These are phyloP conservation scores for Hemisphaericaspora lyxosophila DNA, from an alignment of 1,139 yeast species.

Conservation along the genomic window DNA sequence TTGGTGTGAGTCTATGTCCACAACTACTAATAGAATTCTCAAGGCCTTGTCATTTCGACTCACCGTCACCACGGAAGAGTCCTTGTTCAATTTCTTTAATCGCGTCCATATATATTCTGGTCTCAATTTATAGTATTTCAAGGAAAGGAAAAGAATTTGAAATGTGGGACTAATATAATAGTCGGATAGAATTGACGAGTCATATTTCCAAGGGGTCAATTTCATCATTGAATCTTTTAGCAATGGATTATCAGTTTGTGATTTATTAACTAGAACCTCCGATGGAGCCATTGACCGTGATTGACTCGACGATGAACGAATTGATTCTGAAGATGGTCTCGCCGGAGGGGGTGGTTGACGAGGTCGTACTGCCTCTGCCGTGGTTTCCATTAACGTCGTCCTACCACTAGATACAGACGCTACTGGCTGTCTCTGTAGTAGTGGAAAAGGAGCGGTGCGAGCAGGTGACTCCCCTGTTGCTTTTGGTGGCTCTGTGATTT, in stretches of 20 bases:
- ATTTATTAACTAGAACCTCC: constrained; percentile 31
- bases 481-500: constrained; percentile 3
- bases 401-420: constrained; percentile 2
- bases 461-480: not conserved
- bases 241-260: constrained; percentile 47
- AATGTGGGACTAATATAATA: constrained; percentile 66
- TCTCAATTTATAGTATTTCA: constrained; percentile 81
- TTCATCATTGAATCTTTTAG: constrained; percentile 40
- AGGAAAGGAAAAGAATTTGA: constrained; percentile 69
- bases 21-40: constrained; percentile 67
- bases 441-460: not conserved
- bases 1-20: constrained; percentile 76
- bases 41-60: constrained; percentile 53
- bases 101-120: constrained; percentile 84
- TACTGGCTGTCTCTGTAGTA: constrained; percentile 2
- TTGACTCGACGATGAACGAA: constrained; percentile 8
- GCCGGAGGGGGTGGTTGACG: constrained; percentile 4
- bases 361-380: constrained; percentile 12
- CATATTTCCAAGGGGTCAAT: constrained; percentile 36
- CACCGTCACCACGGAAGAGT: constrained; percentile 40
- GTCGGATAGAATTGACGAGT: constrained; percentile 48
- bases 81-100: constrained; percentile 51
- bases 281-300: constrained; percentile 19
- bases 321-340: constrained; percentile 1
- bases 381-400: constrained; percentile 12